Conservation (phyloP, 1,139 yeast species). For the Lipomyces yarrowii region DNA sequence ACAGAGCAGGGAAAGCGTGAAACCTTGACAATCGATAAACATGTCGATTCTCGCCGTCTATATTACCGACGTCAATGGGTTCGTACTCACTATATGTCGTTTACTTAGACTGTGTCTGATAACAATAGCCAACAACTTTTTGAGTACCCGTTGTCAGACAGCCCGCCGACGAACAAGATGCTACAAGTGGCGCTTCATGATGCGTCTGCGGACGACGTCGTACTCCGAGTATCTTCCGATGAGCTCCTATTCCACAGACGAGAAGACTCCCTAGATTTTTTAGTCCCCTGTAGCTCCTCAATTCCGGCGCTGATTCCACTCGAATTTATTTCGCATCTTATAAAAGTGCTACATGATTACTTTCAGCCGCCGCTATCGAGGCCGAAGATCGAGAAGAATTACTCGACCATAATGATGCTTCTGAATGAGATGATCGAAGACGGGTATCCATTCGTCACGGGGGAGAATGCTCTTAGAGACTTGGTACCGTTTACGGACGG, state of each 20-base stretch:
- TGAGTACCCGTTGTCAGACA: slow-evolving; percentile 57
- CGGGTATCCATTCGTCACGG: slow-evolving; percentile 73
- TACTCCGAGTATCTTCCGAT: slow-evolving; percentile 40
- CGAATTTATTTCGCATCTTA: slow-evolving; percentile 56
- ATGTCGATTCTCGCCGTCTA: slow-evolving; percentile 52
- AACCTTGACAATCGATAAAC: neutral
- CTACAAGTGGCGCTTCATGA: slow-evolving; percentile 42
- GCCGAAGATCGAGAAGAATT: slow-evolving; percentile 62
- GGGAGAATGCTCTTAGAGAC: slow-evolving; percentile 69
- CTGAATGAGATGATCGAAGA: slow-evolving; percentile 74
- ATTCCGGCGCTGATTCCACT: slow-evolving; percentile 54
- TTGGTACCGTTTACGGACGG: slow-evolving; percentile 58
- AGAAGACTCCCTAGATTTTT: slow-evolving; percentile 39
- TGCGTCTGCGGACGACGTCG: slow-evolving; percentile 32
- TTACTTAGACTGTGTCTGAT: neutral
- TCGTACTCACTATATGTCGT: slow-evolving; percentile 32
- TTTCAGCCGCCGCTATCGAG: slow-evolving; percentile 60
- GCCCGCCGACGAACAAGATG: slow-evolving; percentile 55
- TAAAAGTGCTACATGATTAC: slow-evolving; percentile 58
- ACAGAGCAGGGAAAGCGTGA: neutral
- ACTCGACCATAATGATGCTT: slow-evolving; percentile 63
- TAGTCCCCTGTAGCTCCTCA: slow-evolving; percentile 41
- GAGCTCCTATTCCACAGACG: slow-evolving; percentile 41
- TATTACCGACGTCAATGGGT: slow-evolving; percentile 60
- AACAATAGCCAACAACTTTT: slow-evolving; percentile 21